A percentile compares a stretch with the other conserved stretches of the same genome.
Evolutionary conservation across 495 filamentous ascomycete species (phyloP).

Genomic region (Chaetomidium leptoderma): DNA sequence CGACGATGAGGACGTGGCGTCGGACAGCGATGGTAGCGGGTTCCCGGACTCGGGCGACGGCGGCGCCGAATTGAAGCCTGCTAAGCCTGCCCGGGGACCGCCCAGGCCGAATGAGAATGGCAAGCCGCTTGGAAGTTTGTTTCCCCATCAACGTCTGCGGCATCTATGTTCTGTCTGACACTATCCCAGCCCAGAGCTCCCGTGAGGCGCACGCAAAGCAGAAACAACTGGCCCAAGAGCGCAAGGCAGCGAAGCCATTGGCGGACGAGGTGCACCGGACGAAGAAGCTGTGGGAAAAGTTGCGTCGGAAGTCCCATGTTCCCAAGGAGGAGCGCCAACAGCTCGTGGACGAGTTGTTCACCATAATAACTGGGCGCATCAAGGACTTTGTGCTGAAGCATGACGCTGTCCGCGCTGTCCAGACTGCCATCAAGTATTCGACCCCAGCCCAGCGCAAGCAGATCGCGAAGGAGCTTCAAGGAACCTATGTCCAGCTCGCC

Average conservation of each 20-base stretch:
- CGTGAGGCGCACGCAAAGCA: slow-evolving; percentile 90
- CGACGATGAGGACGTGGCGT: slow-evolving; percentile 21
- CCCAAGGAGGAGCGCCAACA: slow-evolving; percentile 77
- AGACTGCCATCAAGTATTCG: slow-evolving; percentile 94
- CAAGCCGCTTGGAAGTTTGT: slow-evolving; percentile 33
- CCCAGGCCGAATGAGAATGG: slow-evolving; percentile 22
- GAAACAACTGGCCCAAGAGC: slow-evolving; percentile 78
- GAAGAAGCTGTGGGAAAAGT: slow-evolving; percentile 93
- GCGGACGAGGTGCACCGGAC: slow-evolving; percentile 82
- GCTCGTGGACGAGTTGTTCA: slow-evolving; percentile 82
- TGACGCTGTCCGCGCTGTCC: slow-evolving; percentile 89
- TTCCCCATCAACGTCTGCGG: background rate
- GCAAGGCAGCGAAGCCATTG: slow-evolving; percentile 87
- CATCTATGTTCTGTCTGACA: slow-evolving; percentile 8
- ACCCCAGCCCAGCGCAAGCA: slow-evolving; percentile 74
- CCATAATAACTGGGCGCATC: slow-evolving; percentile 81
- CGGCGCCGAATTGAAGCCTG: slow-evolving; percentile 27
- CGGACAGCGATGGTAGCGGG: slow-evolving; percentile 36
- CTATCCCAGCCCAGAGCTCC: slow-evolving; percentile 42
- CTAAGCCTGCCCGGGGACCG: slow-evolving; percentile 13
- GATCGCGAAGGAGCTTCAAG: slow-evolving; percentile 84
- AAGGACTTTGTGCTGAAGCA: slow-evolving; percentile 98
- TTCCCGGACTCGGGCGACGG: slow-evolving; percentile 37
- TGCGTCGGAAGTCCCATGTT: slow-evolving; percentile 88
- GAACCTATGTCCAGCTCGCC: slow-evolving; percentile 75